Base-by-base conservation (phyloP, 768 basidiomycete genomes). In the Leccinum sublutescens region DNA sequence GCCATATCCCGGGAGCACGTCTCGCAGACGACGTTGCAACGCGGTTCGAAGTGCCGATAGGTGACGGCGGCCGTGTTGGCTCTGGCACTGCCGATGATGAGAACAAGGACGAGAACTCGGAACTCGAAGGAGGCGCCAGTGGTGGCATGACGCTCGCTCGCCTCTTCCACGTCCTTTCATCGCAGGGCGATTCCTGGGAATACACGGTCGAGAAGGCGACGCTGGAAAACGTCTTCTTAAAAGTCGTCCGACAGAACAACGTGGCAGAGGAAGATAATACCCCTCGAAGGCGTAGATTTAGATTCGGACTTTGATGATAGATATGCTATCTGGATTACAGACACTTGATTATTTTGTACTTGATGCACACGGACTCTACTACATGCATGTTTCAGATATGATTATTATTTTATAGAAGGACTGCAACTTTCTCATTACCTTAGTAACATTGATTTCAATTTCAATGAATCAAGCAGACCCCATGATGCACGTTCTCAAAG, bases 21-120 rank as follows among this genome's bases (percentile, higher is more conserved):
- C 81, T 84, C 76, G 85, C 84, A 5, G 86, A 90, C 62, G 88
- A 89, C 64, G 86, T 90, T 15, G 87, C 86, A 2, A 88, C 87
- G 2, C 83, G 87, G 2, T 90, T 89, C 67, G 86, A 90, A 67
- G 86, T 89, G 9, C 87, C 88, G 9, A 77, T 89, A 6, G 52
- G 55, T 21, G 54, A 62, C 12, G 63, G 64, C 23, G 12, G 36
- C 6, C 5, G 8, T 5, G 17, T 10, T 10, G 51, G 36, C n/a
- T 9, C n/a, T 19, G n/a, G 23, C 8, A 17, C 10, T 10, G 23
- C 8, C 5, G 38, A 29, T 10, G 10, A 17, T 1, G 47, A 27
- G 19, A 8, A 34, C 1, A 25, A 14, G 1, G 40, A 21, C 6
- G 50, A 5, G 5, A 5, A 36, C 2, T 2, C 19, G 12, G 50